These are phyloP conservation scores for Candida lessepsii DNA, from an alignment of 805 yeast genomes.

Conservation along the genomic window DNA sequence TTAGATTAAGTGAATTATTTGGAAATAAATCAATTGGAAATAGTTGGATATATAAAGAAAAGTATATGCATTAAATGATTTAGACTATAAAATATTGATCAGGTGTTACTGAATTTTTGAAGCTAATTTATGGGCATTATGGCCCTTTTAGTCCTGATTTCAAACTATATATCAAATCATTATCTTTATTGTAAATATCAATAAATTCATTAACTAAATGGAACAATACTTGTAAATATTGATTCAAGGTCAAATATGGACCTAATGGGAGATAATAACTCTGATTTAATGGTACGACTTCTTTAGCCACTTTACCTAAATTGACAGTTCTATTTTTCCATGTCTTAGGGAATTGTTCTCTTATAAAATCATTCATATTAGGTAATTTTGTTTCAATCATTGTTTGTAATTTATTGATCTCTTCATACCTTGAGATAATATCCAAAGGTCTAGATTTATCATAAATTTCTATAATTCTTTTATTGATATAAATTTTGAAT, in stretches of 20 bases:
- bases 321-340: conserved; percentile 12
- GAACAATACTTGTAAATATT: conserved; percentile 30
- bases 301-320: background rate
- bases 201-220: conserved; percentile 32
- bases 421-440: background rate
- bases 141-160: conserved; percentile 14
- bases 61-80: conserved; percentile 47
- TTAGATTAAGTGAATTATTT: conserved; percentile 58
- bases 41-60: conserved; percentile 73
- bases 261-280: conserved; percentile 39
- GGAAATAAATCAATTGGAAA: conserved; percentile 66
- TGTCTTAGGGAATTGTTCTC: conserved; percentile 10
- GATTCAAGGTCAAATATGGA: conserved; percentile 26
- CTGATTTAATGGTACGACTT: conserved; percentile 1
- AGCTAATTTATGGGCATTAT: background rate
- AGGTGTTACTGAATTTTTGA: background rate
- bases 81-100: no score
- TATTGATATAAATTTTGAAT: conserved; percentile 28
- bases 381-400: conserved; percentile 11
- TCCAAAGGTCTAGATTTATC: conserved; percentile 16
- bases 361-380: conserved; percentile 11
- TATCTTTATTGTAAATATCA: conserved; percentile 20
- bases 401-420: conserved; percentile 4
- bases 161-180: conserved; percentile 17
- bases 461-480: conserved; percentile 28